Evolutionary conservation across 1,284 basidiomycete species (phyloP), one percentile per base, ranked within the genome.

Genomic region (Cutaneotrichosporon sp.): DNA sequence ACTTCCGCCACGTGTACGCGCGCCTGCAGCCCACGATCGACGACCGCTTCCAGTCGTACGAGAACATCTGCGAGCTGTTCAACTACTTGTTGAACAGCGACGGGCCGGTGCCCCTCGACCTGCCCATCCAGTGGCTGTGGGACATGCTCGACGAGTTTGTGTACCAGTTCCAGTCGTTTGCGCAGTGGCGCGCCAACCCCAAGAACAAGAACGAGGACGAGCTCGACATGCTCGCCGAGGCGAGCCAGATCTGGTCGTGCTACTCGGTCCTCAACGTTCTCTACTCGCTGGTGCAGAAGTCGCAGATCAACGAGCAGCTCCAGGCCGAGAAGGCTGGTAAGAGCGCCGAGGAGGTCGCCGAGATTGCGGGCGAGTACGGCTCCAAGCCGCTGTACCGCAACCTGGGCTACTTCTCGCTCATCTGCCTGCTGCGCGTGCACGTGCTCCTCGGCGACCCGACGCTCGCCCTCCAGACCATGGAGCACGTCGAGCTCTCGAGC

Each of bases 71-170:
- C 85, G 92, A 97, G 78, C 84, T 99, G 68, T 90, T 98, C 87
- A 98, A 97, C 82, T 95, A 95, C 78, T 87, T 99, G 80, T 83
- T 92, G 91, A 91, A 97, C 80, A 95, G 92, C 24, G 93, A 97
- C 65, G 92, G 56, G 0, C 95, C 95, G 1, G 94, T 98, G 0
- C 80, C 88, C 18, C 87, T 98, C 58, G 89, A 95, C 70, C 86
- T 98, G 16, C 95, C 95, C 0, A 91, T 95, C 65, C 94, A 97
- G 79, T 99, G 95, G 95, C 82, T 99, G 7, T 98, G 95, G 80
- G 95, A 99, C 79, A 97, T 99, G 80, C 90, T 98, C 72, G 95
- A 98, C 82, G 95, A 98, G 76, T 99, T 99, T 80, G 97, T 98
- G 72, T 99, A 97, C 82, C 95, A 98, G 78, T 99, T 95, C 84